Evolutionary conservation across 2,329 filamentous ascomycete species (phyloP).

Genomic region (Ceratocystis eucalypticola): DNA sequence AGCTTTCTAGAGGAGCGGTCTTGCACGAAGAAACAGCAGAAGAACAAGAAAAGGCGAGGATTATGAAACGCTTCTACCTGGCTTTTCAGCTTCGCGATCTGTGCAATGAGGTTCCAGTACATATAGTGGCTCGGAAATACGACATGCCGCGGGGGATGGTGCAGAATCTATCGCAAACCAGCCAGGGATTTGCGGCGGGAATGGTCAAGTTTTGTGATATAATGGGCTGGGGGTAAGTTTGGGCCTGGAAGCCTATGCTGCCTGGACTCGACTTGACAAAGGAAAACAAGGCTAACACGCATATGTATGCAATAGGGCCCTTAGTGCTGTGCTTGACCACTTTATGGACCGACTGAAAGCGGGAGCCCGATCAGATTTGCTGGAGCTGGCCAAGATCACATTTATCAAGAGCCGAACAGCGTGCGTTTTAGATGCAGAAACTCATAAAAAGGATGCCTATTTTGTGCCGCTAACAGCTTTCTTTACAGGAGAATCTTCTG

Average conservation of each 20-base stretch:
- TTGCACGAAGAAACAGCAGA: conserved; percentile 49
- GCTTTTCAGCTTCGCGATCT: conserved; percentile 66
- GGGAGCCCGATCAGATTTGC: conserved; percentile 55
- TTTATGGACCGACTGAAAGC: conserved; percentile 61
- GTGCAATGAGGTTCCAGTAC: conserved; percentile 61
- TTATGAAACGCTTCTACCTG: conserved; percentile 61
- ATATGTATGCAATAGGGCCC: conserved; percentile 35
- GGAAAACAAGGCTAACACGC: too few relatives aligned
- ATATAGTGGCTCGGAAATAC: conserved; percentile 56
- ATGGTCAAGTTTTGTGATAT: conserved; percentile 68
- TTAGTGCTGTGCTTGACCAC: conserved; percentile 59
- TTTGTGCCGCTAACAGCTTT: neutral
- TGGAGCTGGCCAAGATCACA: conserved; percentile 57
- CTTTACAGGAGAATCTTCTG: conserved; percentile 48
- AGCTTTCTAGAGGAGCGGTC: conserved; percentile 52
- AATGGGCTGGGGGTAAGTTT: conserved; percentile 55
- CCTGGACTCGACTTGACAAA: neutral
- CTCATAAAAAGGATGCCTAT: neutral
- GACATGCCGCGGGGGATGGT: conserved; percentile 55
- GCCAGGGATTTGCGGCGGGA: conserved; percentile 63
- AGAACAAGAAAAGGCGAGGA: conserved; percentile 46
- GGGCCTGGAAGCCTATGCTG: conserved; percentile 20
- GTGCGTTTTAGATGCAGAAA: conserved; percentile 25
- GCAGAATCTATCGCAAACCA: conserved; percentile 59
- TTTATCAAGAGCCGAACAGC: conserved; percentile 69